A percentile compares a stretch with the other conserved stretches of the same genome.
These are phyloP conservation scores for Bruguiera hainesii DNA, from an alignment of 441 rosid genomes.

Conservation along the genomic window DNA sequence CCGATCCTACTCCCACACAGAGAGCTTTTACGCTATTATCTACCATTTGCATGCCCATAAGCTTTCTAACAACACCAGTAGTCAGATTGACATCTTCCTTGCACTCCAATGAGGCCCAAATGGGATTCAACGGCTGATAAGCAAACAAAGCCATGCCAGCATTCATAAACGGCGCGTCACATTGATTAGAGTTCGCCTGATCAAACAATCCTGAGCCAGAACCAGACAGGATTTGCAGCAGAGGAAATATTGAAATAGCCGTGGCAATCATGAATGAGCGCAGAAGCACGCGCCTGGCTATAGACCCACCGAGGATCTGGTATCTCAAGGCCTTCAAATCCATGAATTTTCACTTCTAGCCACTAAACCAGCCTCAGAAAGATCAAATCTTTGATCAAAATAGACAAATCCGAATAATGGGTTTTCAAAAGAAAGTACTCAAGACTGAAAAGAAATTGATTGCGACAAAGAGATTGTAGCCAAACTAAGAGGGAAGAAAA, in stretches of 20 bases:
- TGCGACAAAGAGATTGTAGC: constrained; percentile 30
- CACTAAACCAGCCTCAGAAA: constrained; percentile 1
- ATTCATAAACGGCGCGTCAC: constrained; percentile 17
- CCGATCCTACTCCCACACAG: constrained; percentile 58
- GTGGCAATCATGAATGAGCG: constrained; percentile 43
- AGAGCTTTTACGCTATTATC: constrained; percentile 45
- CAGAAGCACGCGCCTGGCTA: constrained; percentile 42
- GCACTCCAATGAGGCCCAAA: constrained; percentile 38
- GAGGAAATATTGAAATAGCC: constrained; percentile 39
- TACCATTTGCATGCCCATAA: constrained; percentile 44
- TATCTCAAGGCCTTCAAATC: constrained; percentile 38
- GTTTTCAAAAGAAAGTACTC: not conserved
- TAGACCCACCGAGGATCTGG: constrained; percentile 31
- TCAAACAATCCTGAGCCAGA: constrained; percentile 25
- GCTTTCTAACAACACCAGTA: constrained; percentile 42
- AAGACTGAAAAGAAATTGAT: constrained; percentile 4
- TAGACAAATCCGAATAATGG: constrained; percentile 1
- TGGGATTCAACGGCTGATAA: constrained; percentile 37
- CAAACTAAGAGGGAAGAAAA: constrained; percentile 2
- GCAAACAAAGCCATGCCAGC: constrained; percentile 24
- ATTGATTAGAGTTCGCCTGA: constrained; percentile 11
- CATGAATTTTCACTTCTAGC: constrained; percentile 32
- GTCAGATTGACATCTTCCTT: constrained; percentile 41
- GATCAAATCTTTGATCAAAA: constrained; percentile 19
- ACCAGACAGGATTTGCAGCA: constrained; percentile 38